Conservation (phyloP, 176 grass and related monocot species). For the Chloris gayana region DNA sequence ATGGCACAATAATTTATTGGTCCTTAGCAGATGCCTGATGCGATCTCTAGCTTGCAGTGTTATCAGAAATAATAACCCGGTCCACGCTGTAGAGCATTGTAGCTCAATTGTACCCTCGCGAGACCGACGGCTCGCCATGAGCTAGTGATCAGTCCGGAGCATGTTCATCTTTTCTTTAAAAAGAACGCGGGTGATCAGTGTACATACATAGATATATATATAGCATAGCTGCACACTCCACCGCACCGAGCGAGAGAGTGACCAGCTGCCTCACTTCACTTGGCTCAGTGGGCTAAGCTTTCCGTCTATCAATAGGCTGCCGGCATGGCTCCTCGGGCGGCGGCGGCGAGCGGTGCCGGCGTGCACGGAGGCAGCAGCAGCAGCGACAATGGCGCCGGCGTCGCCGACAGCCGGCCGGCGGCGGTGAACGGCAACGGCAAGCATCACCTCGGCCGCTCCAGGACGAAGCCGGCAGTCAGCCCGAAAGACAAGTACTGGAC, state of each 20-base stretch:
- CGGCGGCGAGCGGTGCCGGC: slow-evolving; percentile 11
- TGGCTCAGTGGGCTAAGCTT: not conserved
- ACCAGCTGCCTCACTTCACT: not conserved
- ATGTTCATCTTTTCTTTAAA: not conserved
- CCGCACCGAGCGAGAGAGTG: not conserved
- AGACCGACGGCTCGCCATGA: not conserved
- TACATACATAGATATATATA: not conserved
- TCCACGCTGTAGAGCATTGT: slow-evolving; percentile 18
- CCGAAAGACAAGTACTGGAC: slow-evolving; percentile 50
- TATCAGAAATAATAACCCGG: not conserved
- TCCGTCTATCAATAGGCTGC: not conserved
- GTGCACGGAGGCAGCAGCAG: not conserved
- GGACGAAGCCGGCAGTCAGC: not conserved
- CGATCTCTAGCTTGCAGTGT: not conserved
- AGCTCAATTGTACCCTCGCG: not conserved
- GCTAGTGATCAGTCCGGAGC: not conserved
- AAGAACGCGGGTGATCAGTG: not conserved
- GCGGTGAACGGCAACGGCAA: slow-evolving; percentile 23
- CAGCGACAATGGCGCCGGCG: not conserved
- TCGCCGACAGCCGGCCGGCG: not conserved
- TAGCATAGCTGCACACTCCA: not conserved
- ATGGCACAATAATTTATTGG: not conserved
- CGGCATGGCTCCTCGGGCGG: slow-evolving; percentile 31
- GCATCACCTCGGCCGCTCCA: not conserved
- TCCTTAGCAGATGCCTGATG: not conserved